Evolutionary conservation across 805 yeast genomes (phyloP).

Genomic region (Starmerella gropengiesseri): DNA sequence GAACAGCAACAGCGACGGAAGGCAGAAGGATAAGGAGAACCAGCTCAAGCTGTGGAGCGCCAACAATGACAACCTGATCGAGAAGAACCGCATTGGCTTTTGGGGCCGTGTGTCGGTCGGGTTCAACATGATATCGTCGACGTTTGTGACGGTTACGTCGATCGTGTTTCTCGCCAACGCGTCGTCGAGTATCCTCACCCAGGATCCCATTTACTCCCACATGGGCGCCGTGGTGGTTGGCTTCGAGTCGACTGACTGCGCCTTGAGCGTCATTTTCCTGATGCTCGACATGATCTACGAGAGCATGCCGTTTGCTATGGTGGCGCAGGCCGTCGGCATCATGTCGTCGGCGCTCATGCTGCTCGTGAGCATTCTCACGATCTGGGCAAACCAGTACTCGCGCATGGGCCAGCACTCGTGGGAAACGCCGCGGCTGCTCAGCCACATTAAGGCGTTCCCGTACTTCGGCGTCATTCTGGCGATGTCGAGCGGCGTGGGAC

Average conservation of each 20-base stretch:
- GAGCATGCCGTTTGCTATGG: conserved; percentile 22
- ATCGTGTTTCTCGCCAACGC: conserved; percentile 19
- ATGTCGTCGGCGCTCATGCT: conserved; percentile 22
- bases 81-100: conserved; percentile 6
- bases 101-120: conserved; percentile 12
- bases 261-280: conserved; percentile 19
- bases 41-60: conserved; percentile 6
- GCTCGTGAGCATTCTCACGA: conserved; percentile 20
- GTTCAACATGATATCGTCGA: conserved; percentile 7
- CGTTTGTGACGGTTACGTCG: conserved; percentile 17
- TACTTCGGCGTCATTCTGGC: conserved; percentile 23
- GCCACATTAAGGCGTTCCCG: conserved; percentile 17
- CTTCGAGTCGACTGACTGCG: conserved; percentile 21
- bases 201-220: conserved; percentile 7
- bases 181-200: conserved; percentile 16
- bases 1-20: not conserved
- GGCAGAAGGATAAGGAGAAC: not conserved
- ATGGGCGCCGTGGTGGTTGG: conserved; percentile 13
- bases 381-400: conserved; percentile 22
- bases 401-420: too few species aligned
- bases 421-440: too few species aligned
- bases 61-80: not conserved
- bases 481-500: conserved; percentile 24
- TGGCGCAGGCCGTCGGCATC: conserved; percentile 23
- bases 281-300: conserved; percentile 19